Conservation (phyloP, 2,329 filamentous ascomycete species). For the Beauveria asiatica region DNA sequence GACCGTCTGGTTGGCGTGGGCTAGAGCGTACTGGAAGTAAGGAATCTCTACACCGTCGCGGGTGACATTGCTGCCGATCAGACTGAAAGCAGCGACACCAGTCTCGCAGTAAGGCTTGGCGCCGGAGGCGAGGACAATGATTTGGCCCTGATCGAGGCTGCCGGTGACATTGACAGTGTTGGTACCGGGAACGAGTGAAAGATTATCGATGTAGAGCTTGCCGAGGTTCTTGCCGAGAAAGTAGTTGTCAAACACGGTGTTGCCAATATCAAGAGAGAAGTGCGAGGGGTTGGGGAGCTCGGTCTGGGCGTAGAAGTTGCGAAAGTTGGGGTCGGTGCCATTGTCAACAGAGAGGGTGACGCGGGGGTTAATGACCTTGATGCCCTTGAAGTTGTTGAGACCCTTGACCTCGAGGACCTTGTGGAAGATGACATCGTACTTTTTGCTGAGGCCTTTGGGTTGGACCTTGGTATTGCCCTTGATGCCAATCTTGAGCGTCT, state of each 20-base stretch:
- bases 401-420: slow-evolving; percentile 45
- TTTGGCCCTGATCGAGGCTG: slow-evolving; percentile 38
- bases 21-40: slow-evolving; percentile 50
- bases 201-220: slow-evolving; percentile 46
- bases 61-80: slow-evolving; percentile 43
- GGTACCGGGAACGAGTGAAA: slow-evolving; percentile 49
- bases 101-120: slow-evolving; percentile 42
- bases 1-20: slow-evolving; percentile 40
- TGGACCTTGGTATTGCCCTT: slow-evolving; percentile 43
- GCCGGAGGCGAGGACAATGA: slow-evolving; percentile 35
- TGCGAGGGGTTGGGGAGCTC: slow-evolving; percentile 56
- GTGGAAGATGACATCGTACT: slow-evolving; percentile 45
- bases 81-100: slow-evolving; percentile 45
- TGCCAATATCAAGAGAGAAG: slow-evolving; percentile 58
- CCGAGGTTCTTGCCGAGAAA: slow-evolving; percentile 45
- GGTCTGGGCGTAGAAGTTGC: slow-evolving; percentile 54
- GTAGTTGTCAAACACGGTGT: slow-evolving; percentile 52
- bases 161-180: slow-evolving; percentile 49
- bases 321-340: slow-evolving; percentile 26
- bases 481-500: slow-evolving; percentile 42
- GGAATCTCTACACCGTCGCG: slow-evolving; percentile 42
- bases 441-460: slow-evolving; percentile 39
- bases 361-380: slow-evolving; percentile 40
- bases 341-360: slow-evolving; percentile 32
- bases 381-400: slow-evolving; percentile 47